A percentile compares a stretch with the other conserved stretches of the same genome.
phyloP scores from a whole-genome alignment of 352 stramenopile genomes.

The Phytophthora multivora region DNA sequence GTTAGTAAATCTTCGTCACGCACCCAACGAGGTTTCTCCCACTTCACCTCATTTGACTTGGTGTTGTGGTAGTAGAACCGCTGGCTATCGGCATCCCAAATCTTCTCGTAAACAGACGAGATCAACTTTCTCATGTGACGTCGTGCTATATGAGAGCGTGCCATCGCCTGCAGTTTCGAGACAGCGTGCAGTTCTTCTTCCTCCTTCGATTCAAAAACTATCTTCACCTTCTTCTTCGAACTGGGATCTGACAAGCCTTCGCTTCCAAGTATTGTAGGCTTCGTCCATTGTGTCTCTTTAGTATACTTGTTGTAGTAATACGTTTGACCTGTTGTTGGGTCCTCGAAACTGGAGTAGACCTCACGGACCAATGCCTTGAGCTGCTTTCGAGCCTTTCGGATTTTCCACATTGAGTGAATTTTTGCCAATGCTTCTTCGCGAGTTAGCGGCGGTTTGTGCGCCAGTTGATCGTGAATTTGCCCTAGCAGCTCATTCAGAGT shows the following conservation, averaged over 20 bases:
- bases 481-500: constrained; percentile 50
- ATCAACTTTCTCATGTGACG: constrained; percentile 57
- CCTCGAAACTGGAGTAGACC: constrained; percentile 64
- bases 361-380: constrained; percentile 60
- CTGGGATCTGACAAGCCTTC: constrained; percentile 17
- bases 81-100: constrained; percentile 55
- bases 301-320: constrained; percentile 87
- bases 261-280: constrained; percentile 49
- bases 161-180: constrained; percentile 60
- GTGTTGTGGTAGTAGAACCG: constrained; percentile 88
- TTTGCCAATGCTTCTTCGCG: constrained; percentile 60
- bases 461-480: constrained; percentile 55
- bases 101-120: constrained; percentile 82
- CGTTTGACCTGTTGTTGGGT: constrained; percentile 60
- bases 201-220: constrained; percentile 25
- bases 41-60: constrained; percentile 67
- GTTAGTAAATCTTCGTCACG: constrained; percentile 66
- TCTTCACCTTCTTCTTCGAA: constrained; percentile 7
- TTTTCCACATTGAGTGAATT: constrained; percentile 81
- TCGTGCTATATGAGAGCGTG: constrained; percentile 53
- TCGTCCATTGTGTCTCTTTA: constrained; percentile 70
- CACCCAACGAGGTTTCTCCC: constrained; percentile 70
- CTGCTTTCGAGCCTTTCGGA: constrained; percentile 71
- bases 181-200: constrained; percentile 41
- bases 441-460: constrained; percentile 48